Base-by-base conservation (phyloP, 108 stramenopile genomes). In the Bacterosira constricta region DNA sequence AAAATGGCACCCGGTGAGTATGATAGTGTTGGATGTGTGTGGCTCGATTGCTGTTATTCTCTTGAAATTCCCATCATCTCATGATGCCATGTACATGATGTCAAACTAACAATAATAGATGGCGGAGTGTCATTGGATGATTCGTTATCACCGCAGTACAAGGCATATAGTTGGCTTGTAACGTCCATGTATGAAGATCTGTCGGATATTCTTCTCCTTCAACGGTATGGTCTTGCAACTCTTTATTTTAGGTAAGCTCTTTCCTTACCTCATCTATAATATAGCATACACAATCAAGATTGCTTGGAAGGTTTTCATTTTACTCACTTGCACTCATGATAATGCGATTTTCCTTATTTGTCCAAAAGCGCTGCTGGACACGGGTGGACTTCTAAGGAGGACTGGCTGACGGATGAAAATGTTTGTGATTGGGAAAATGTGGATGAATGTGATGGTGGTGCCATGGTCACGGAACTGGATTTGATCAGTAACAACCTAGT, bases 201-300 rank as follows among this genome's bases (percentile, higher is more conserved):
- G 0, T 56, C 73, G 10, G 73, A 75, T 47, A 51, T 66, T 31
- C 35, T 60, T 34, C 20, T 65, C 9, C 30, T 52, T 8, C 85
- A 89, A 77, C 71, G 75, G 15, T 89, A 81, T 72, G 79, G 76
- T 50, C 59, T 89, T 12, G 77, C 73, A n/a, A 81, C 75, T 6
- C 63, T 89, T 0, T 86, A 81, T 32, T 89, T 73, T 78, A 41
- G 79, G 42, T 29, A 12, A 60, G 59, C 37, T 23, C 4, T 26
- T 57, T 57, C 7, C 17, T 34, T 2, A 8, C 8, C 7, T 32
- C 0, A 2, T 13, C 29, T 57, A 5, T 44, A 13, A 44, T 44
- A 5, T 44, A 13, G 17, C 42, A n/a, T 2, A 2, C 42, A 44
- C 2, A 44, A n/a, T 17, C 13, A 2, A n/a, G 4, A 13, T 5